These are phyloP conservation scores for Tripterygium wilfordii DNA, from an alignment of 177 flowering plant genomes.

Conservation along the genomic window DNA sequence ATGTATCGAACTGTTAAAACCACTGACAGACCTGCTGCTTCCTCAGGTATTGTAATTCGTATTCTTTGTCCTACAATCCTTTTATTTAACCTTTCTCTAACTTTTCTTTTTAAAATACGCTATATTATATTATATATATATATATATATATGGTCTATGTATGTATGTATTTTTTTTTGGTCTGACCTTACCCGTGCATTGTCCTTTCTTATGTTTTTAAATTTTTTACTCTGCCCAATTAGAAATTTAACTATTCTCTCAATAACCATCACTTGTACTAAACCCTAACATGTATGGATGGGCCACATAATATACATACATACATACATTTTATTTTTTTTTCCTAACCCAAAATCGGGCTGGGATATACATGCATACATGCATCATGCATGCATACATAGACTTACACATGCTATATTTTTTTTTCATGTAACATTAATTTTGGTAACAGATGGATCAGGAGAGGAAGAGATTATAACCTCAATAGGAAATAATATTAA, in stretches of 20 bases:
- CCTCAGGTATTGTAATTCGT: conserved; percentile 80
- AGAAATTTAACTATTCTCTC: too few species aligned
- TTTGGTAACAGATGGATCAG: conserved; percentile 62
- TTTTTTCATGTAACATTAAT: not conserved
- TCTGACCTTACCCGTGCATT: too few species aligned
- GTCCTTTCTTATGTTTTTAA: too few species aligned
- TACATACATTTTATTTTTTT: too few species aligned
- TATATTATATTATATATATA: too few species aligned
- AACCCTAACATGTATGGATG: too few species aligned
- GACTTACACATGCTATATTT: not conserved
- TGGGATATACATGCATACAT: not conserved
- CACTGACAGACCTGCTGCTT: conserved; percentile 82
- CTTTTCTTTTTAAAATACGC: too few species aligned
- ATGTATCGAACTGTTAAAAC: conserved; percentile 94
- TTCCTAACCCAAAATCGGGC: too few species aligned
- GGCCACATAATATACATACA: not conserved
- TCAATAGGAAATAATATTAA: conserved; percentile 19
- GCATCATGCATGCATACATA: not conserved
- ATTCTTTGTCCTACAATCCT: conserved; percentile 38
- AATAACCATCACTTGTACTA: not conserved
- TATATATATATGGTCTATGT: too few species aligned
- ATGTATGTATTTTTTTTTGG: too few species aligned
- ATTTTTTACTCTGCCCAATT: too few species aligned
- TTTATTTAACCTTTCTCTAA: too few species aligned
- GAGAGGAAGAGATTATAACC: conserved; percentile 61